Base-by-base conservation (phyloP, 306 rosid species). In the Elaeagnus macrophylla region DNA sequence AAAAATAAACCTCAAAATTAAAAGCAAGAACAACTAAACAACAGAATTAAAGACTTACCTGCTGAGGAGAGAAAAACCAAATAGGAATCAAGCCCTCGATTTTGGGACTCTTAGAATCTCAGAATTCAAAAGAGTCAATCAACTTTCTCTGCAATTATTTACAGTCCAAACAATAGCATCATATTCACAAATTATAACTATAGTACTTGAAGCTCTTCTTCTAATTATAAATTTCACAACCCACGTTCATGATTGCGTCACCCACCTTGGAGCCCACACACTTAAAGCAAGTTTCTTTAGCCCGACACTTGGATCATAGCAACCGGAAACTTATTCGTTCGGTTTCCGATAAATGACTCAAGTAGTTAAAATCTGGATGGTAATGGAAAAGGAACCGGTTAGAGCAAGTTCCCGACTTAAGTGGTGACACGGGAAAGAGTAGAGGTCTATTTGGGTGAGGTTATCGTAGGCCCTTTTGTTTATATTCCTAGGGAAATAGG, bases 81-180 rank as follows among this genome's bases (percentile, higher is more conserved):
- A 7, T 25, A 48, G 39, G 37, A 68, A 47, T 13, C 53, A 25
- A 68, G 72, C 82, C 77, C 87, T 76, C 72, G 64, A 68, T 43
- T 64, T 72, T 75, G 67, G 74, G 86, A 25, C 48, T 70, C 58
- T 38, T 37, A 67, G 79, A 79, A 62, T 73, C 67, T 72, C 77
- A 65, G 75, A 74, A 73, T 79, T 71, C 72, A 68, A 37, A 60
- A 53, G 66, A 56, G 77, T 72, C 78, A 79, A 76, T 72, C 66
- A 12, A 83, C 73, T 73, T 78, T 75, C 61, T 56, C 82, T 64
- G 61, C 72, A 68, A 61, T 56, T 62, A 68, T 66, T 39, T 32
- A 10, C 7, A 37, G 38, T 54, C 62, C 63, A 25, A 9, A 3
- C 16, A 0, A 37, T 5, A 37, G 16, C 39, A 4, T 7, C 38